Conservation (phyloP, 495 filamentous ascomycete genomes). For the Penicillium crystallinum region DNA sequence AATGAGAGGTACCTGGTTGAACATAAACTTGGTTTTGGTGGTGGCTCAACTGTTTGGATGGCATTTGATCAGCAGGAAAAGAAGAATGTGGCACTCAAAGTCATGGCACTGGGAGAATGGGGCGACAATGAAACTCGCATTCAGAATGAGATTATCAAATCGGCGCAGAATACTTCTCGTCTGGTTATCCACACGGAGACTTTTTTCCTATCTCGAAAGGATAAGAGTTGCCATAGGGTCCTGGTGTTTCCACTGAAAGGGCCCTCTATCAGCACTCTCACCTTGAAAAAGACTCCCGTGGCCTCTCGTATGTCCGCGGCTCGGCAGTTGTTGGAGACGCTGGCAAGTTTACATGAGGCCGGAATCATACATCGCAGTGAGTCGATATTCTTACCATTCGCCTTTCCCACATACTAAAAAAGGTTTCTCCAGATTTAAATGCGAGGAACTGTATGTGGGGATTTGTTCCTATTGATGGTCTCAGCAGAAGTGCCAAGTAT, state of each 20-base stretch:
- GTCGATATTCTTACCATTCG: background rate
- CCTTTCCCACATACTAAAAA: conserved; percentile 1
- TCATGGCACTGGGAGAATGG: conserved; percentile 17
- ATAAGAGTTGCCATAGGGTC: conserved; percentile 13
- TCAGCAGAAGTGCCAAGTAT: conserved; percentile 17
- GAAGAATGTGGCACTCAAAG: conserved; percentile 25
- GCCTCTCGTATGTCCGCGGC: conserved; percentile 27
- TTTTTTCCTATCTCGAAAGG: conserved; percentile 14
- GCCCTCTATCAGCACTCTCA: conserved; percentile 18
- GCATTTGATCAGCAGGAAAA: conserved; percentile 28
- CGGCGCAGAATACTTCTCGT: conserved; percentile 18
- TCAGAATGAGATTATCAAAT: conserved; percentile 24
- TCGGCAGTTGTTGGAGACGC: conserved; percentile 20
- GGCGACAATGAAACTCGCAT: conserved; percentile 18
- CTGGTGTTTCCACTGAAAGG: conserved; percentile 28
- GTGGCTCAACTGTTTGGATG: conserved; percentile 84
- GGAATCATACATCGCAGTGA: conserved; percentile 22
- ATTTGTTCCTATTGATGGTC: conserved; percentile 12
- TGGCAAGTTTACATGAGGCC: conserved; percentile 25
- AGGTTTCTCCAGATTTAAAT: conserved; percentile 15
- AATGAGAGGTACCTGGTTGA: conserved; percentile 80
- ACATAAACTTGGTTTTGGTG: conserved; percentile 78
- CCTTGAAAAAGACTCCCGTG: conserved; percentile 11
- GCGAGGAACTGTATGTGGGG: conserved; percentile 21
- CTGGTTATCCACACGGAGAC: conserved; percentile 20